These are phyloP conservation scores for Alloteropsis semialata DNA, from an alignment of 176 grass and related monocot species.

Conservation along the genomic window DNA sequence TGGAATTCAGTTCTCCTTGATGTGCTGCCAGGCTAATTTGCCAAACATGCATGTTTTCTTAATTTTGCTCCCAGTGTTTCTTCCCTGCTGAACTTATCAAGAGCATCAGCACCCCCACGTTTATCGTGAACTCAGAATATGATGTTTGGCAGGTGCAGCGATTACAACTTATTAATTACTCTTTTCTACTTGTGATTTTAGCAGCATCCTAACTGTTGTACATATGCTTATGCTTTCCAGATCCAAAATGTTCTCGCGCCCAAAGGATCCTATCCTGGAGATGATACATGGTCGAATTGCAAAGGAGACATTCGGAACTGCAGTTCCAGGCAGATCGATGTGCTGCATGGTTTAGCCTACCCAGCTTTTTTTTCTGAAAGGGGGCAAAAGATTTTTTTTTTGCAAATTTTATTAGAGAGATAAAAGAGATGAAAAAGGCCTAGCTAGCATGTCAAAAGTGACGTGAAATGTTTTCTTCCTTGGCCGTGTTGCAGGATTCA, in stretches of 20 bases:
- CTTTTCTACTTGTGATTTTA: not conserved
- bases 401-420: no score
- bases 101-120: no score
- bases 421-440: no score
- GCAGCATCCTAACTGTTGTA: not conserved
- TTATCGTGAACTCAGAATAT: conserved; percentile 68
- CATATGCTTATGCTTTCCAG: not conserved
- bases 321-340: no score
- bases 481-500: conserved; percentile 27
- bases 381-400: no score
- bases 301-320: conserved; percentile 45
- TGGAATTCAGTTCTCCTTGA: not conserved
- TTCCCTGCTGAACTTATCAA: conserved; percentile 55
- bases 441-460: no score
- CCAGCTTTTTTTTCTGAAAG: no score
- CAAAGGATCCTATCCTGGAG: conserved; percentile 13
- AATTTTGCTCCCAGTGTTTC: conserved; percentile 43
- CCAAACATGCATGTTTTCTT: not conserved
- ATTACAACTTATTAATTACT: not conserved
- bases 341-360: no score
- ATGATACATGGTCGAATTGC: conserved; percentile 45
- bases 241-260: conserved; percentile 27
- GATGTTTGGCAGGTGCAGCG: conserved; percentile 69
- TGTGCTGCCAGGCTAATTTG: not conserved
- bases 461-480: not conserved